Base-by-base conservation (phyloP, 495 filamentous ascomycete species). In the Letharia lupina region DNA sequence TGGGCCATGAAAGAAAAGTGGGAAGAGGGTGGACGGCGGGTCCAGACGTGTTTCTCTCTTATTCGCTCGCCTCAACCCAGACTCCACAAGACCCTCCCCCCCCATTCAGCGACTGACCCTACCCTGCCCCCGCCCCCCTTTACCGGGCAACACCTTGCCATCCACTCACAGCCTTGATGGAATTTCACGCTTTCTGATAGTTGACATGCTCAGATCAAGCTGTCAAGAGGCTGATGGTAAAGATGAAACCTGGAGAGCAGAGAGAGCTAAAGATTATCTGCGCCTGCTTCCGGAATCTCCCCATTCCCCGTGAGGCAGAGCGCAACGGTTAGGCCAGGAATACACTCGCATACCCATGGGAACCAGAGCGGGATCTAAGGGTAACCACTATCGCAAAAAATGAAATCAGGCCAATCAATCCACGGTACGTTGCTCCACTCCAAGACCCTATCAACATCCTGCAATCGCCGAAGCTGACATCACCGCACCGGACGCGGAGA, bases 361-460 rank as follows among this genome's bases (percentile, higher is more conserved):
- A 20, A 13, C 54, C 31, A 57, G 63, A 31, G 64, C 64, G 64
- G 64, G 64, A 61, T 54, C 57, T 65, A 65, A 61, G 57, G 64
- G 64, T 52, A 50, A 65, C 57, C 44, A 65, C 57, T 59, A 61
- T 61, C 44, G 54, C 31, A 23, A 15, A 23, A 8, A 9, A 5
- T 8, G 23, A 28, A 28, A 33, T n/a, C 16, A 59, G 63, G 40
- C 63, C 57, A 65, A 58, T 44, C 54, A 48, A 13, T 8, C 11
- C 39, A 28, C 45, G 52, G 44, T 31, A 59, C 63, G 31, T 16
- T 31, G 45, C 57, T 45, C 54, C 50, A 57, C 63, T 28, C 42
- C 50, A 11, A 9, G 5, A 47, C 41, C 59, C 40, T 65, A 57
- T 57, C 54, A 33, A 57, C 39, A 35, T 57, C 16, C 33, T 57